Percentiles rank a stretch among this genome's conserved stretches.
Evolutionary conservation across 257 asterid genomes (phyloP).

Genomic region (Solanum arcanum): DNA sequence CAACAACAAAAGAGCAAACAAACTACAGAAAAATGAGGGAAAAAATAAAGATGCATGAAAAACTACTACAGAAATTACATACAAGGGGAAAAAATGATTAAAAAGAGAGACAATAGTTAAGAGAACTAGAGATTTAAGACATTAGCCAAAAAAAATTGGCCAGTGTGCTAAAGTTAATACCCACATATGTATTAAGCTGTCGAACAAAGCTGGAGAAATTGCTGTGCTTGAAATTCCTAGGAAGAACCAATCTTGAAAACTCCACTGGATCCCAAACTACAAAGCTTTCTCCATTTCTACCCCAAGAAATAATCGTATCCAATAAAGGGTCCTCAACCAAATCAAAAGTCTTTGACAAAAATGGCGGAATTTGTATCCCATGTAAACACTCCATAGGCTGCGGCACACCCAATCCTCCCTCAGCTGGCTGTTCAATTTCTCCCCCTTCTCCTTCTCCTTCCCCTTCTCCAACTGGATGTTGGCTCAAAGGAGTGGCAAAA

Average conservation of each 20-base stretch:
- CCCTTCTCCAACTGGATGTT: not conserved
- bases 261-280: conserved; percentile 76
- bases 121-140: not conserved
- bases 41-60: not conserved
- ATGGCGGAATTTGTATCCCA: conserved; percentile 59
- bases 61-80: not conserved
- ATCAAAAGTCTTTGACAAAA: conserved; percentile 67
- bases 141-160: conserved; percentile 3
- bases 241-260: conserved; percentile 49
- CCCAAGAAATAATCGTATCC: conserved; percentile 63
- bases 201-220: conserved; percentile 94
- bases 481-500: not conserved
- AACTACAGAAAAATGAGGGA: conserved; percentile 5
- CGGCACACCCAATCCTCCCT: conserved; percentile 18
- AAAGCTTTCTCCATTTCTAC: conserved; percentile 51
- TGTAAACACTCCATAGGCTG: conserved; percentile 51
- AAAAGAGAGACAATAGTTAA: not conserved
- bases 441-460: not conserved
- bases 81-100: not conserved
- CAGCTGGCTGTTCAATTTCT: not conserved
- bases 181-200: conserved; percentile 91
- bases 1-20: not conserved
- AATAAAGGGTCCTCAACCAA: conserved; percentile 61
- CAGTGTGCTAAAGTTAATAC: conserved; percentile 26
- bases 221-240: conserved; percentile 79